Evolutionary conservation across 2,329 filamentous ascomycete genomes (phyloP), one percentile per base, ranked within the genome.

Genomic region (Seiridium cupressi): DNA sequence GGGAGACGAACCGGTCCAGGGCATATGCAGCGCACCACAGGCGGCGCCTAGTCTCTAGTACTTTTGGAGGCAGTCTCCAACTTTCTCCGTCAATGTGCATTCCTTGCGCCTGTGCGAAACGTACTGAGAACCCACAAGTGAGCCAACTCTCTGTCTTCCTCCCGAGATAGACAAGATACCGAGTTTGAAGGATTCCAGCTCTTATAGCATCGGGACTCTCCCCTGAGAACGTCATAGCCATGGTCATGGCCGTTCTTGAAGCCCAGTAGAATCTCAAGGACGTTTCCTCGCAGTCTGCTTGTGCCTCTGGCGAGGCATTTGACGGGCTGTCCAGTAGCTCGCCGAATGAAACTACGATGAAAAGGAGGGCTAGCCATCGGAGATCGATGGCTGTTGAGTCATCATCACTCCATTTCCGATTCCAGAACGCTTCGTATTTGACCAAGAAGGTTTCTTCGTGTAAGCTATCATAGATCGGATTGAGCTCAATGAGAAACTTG

Each of bases 181-280:
- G 69, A 5, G 74, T 77, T 5, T 77, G 71, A 42, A 78, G 62
- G 10, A 76, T 69, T 3, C 76, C 76, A 10, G 76, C 74, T 38
- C 76, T 65, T 0, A 77, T 74, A 36, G 77, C 70, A 56, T 78
- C 76, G 1, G 71, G 68, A 9, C 73, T 76, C 59, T 78, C 76
- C 9, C 76, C 75, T 5, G 73, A 76, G 32, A 78, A 77, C 0
- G 76, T 76, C 0, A 76, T 75, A 1, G 76, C 75, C 32, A 78
- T 73, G 5, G 78, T 75, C 42, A 77, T 75, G 38, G 74, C 72
- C 55, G 71, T 67, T 7, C 76, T 65, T 1, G 72, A 65, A 2
- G 75, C 75, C 76, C 76, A 78, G 63, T 75, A 78, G 57, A 77
- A 77, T 3, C 72, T 72, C 55, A 76, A 64, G 3, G 75, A 77